Conservation (phyloP, 345 rosid species). For the Excoecaria cochinchinensis region DNA sequence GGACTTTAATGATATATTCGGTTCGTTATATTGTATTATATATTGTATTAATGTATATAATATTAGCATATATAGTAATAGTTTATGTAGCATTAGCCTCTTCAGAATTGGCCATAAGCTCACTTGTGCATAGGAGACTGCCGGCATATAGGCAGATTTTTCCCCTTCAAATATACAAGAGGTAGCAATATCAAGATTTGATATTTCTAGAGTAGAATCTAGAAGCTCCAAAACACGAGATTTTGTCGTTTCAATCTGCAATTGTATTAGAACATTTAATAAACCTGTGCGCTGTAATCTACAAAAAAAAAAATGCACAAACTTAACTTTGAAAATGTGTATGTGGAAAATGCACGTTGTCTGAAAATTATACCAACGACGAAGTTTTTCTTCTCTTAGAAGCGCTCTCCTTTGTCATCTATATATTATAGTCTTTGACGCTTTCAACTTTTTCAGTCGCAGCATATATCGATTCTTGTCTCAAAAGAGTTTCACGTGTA, state of each 20-base stretch:
- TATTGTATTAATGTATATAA: no score
- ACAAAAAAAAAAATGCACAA: constrained; percentile 4
- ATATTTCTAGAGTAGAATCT: constrained; percentile 70
- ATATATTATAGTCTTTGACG: constrained; percentile 46
- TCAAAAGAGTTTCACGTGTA: constrained; percentile 57
- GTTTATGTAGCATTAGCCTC: no score
- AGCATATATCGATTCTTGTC: constrained; percentile 55
- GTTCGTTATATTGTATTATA: no score
- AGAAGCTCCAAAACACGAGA: constrained; percentile 65
- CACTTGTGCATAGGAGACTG: no score
- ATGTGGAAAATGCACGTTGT: not conserved
- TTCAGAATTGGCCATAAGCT: no score
- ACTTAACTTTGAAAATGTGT: constrained; percentile 16
- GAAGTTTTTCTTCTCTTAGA: constrained; percentile 68
- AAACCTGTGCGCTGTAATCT: constrained; percentile 13
- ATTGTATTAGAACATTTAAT: constrained; percentile 18
- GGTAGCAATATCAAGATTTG: constrained; percentile 73
- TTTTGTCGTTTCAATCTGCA: constrained; percentile 74
- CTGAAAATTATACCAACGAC: constrained; percentile 52
- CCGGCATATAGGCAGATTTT: constrained; percentile 45
- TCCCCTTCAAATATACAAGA: constrained; percentile 61
- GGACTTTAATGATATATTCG: no score
- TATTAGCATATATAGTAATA: no score
- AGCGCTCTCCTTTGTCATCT: constrained; percentile 82
- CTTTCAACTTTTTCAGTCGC: constrained; percentile 53